phyloP scores from a whole-genome alignment of 192 early-diverging fungal species.

The Haplosporangium gracile region DNA sequence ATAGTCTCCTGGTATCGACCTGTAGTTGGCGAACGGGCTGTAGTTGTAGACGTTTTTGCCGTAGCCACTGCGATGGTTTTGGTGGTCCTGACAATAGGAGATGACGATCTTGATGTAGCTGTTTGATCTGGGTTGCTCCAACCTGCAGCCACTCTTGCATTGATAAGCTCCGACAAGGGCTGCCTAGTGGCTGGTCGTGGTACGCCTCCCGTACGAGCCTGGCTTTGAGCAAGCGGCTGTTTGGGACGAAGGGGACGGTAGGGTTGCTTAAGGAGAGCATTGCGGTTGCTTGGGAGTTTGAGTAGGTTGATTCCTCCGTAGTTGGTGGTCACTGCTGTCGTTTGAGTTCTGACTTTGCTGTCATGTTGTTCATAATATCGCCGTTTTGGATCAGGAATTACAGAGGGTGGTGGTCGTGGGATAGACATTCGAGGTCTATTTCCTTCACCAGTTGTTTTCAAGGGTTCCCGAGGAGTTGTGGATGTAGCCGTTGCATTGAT shows the following conservation, averaged over 20 bases:
- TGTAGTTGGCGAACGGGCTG: too few species aligned
- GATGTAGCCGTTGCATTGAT: background rate
- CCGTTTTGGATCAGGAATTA: background rate
- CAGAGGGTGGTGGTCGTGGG: background rate
- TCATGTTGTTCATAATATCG: background rate
- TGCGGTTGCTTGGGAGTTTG: background rate
- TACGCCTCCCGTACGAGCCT: background rate
- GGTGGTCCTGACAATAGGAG: too few species aligned
- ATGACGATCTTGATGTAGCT: too few species aligned
- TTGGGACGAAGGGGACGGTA: background rate
- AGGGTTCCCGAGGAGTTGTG: background rate
- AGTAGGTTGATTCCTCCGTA: slow-evolving; percentile 7
- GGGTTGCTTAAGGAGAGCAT: background rate
- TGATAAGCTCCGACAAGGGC: background rate
- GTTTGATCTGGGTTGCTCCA: too few species aligned
- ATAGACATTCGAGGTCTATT: background rate
- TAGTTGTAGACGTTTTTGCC: too few species aligned
- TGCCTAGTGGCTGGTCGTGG: background rate
- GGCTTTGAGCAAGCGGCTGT: background rate
- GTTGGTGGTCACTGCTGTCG: background rate
- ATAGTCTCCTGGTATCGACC: too few species aligned
- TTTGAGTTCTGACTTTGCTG: background rate
- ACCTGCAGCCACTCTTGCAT: too few species aligned
- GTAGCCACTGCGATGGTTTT: too few species aligned
- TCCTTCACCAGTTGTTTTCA: background rate